phyloP scores from a whole-genome alignment of 768 basidiomycete genomes.

The Suillus occidentalis region DNA sequence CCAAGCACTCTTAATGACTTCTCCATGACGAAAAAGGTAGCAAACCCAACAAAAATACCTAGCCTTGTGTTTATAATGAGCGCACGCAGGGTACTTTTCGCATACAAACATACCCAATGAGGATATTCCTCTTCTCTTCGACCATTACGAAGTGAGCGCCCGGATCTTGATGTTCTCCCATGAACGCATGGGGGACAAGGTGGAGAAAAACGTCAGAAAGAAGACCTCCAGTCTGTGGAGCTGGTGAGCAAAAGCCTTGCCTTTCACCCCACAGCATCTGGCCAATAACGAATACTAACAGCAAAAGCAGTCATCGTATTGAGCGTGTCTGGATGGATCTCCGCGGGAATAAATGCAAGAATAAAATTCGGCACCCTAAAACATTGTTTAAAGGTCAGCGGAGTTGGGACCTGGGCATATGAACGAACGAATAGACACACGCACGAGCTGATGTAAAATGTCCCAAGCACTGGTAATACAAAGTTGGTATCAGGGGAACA shows the following conservation, averaged over 20 bases:
- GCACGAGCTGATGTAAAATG: slow-evolving; percentile 96
- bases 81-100: slow-evolving; percentile 4
- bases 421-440: slow-evolving; percentile 32
- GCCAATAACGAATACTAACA: slow-evolving; percentile 42
- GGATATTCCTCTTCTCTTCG: slow-evolving; percentile 88
- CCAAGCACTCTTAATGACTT: slow-evolving; percentile 84
- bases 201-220: slow-evolving; percentile 93
- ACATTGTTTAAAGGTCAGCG: slow-evolving; percentile 22
- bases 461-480: slow-evolving; percentile 64
- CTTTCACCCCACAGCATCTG: slow-evolving; percentile 11
- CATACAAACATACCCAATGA: slow-evolving; percentile 66
- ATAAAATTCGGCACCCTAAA: slow-evolving; percentile 90
- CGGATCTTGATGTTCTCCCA: slow-evolving; percentile 78
- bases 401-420: slow-evolving; percentile 12
- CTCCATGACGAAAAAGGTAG: slow-evolving; percentile 91
- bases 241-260: slow-evolving; percentile 18
- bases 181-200: slow-evolving; percentile 88
- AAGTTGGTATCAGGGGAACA: slow-evolving; percentile 7
- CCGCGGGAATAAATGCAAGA: slow-evolving; percentile 88
- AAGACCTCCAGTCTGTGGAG: slow-evolving; percentile 76
- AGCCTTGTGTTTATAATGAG: slow-evolving; percentile 44
- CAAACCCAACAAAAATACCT: slow-evolving; percentile 84
- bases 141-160: slow-evolving; percentile 81
- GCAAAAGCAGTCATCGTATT: slow-evolving; percentile 96
- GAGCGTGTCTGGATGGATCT: slow-evolving; percentile 80